Evolutionary conservation across 345 rosid genomes (phyloP).

Genomic region (Eucalyptus marginata): DNA sequence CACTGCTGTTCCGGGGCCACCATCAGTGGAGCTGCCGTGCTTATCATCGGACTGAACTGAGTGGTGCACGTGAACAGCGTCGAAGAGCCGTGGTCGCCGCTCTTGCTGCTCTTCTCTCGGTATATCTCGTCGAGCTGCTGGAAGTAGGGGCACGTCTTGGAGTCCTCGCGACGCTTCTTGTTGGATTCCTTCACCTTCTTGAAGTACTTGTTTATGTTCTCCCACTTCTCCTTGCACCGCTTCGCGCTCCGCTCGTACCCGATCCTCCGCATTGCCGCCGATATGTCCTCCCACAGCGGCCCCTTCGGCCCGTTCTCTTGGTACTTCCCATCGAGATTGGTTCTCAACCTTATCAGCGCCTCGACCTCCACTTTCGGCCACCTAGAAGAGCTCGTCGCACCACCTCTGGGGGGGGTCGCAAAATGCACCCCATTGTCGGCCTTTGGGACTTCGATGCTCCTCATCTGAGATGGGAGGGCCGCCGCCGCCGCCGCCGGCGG

Average conservation of each 20-base stretch:
- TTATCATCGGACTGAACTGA: neutral
- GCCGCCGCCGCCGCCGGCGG: neutral
- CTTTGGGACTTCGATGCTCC: neutral
- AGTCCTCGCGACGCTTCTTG: slow-evolving; percentile 57
- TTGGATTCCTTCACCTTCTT: slow-evolving; percentile 77
- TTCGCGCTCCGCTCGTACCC: slow-evolving; percentile 71
- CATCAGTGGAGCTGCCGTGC: neutral
- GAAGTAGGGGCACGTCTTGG: slow-evolving; percentile 88
- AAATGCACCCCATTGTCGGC: neutral
- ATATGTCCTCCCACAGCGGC: slow-evolving; percentile 88
- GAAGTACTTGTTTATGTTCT: slow-evolving; percentile 93
- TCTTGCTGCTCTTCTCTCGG: slow-evolving; percentile 2
- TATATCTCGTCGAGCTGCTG: slow-evolving; percentile 31
- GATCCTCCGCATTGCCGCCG: slow-evolving; percentile 46
- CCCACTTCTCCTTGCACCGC: slow-evolving; percentile 97
- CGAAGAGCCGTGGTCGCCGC: neutral
- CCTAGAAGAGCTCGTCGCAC: slow-evolving; percentile 35
- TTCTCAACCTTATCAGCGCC: slow-evolving; percentile 55
- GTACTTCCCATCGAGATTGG: slow-evolving; percentile 45
- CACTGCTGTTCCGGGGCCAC: neutral
- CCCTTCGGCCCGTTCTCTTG: slow-evolving; percentile 62
- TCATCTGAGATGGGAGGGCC: neutral
- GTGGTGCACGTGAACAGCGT: neutral
- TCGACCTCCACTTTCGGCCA: slow-evolving; percentile 87
- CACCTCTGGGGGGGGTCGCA: neutral